Percentiles rank a stretch among this genome's conserved stretches.
These are phyloP conservation scores for Neopestalotiopsis sp. DNA, from an alignment of 2,329 filamentous ascomycete genomes.

Conservation along the genomic window DNA sequence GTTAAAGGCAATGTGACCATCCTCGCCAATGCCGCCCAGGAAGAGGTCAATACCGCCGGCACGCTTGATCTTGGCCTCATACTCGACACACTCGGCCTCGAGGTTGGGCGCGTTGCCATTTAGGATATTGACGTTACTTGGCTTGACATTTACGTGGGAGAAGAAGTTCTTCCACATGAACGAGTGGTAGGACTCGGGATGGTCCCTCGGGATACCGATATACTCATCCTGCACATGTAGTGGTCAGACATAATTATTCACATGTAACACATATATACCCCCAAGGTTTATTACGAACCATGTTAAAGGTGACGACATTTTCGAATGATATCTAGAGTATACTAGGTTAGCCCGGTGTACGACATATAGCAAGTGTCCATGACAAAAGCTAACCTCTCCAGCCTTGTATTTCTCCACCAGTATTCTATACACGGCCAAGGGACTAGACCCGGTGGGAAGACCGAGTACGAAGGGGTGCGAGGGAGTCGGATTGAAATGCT, in stretches of 20 bases:
- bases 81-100: conserved; percentile 76
- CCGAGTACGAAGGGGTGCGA: conserved; percentile 81
- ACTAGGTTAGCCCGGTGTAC: conserved; percentile 38
- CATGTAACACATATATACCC: conserved; percentile 3
- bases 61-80: conserved; percentile 77
- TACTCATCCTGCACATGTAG: conserved; percentile 73
- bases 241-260: background rate
- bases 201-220: conserved; percentile 80
- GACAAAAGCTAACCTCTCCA: conserved; percentile 52
- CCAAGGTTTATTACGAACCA: conserved; percentile 58
- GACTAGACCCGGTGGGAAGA: conserved; percentile 82
- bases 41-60: conserved; percentile 85
- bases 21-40: conserved; percentile 82
- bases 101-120: conserved; percentile 80
- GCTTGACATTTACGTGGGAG: conserved; percentile 80
- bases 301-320: conserved; percentile 91
- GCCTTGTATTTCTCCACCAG: conserved; percentile 75
- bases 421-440: conserved; percentile 76
- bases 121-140: conserved; percentile 83
- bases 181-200: conserved; percentile 85
- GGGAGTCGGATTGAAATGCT: conserved; percentile 73
- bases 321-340: conserved; percentile 74
- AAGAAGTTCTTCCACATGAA: conserved; percentile 97
- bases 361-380: background rate
- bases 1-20: conserved; percentile 91